Evolutionary conservation across 371 early-diverging fungal species (phyloP).

Genomic region (Lichtheimia hyalospora): DNA sequence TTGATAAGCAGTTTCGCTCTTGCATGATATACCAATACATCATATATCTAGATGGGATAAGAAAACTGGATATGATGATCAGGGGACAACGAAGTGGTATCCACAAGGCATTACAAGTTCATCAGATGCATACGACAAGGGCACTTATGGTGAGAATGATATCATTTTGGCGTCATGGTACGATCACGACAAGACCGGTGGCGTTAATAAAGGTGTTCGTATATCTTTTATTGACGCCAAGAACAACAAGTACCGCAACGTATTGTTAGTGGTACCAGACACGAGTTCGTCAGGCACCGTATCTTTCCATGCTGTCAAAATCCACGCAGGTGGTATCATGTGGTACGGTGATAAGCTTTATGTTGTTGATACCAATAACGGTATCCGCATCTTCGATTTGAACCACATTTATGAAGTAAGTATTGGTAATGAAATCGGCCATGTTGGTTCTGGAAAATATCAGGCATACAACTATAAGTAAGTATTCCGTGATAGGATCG

Average conservation of each 20-base stretch:
- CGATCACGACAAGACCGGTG: not conserved
- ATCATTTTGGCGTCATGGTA: slow-evolving; percentile 12
- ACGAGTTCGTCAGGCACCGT: not conserved
- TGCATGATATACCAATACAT: not conserved
- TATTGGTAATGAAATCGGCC: slow-evolving; percentile 6
- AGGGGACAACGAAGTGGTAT: slow-evolving; percentile 8
- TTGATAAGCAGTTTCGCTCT: too few relatives aligned
- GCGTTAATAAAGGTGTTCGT: slow-evolving; percentile 10
- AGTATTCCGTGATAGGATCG: not conserved
- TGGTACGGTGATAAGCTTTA: slow-evolving; percentile 11
- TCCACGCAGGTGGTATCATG: slow-evolving; percentile 13
- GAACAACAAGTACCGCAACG: slow-evolving; percentile 6
- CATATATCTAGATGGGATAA: slow-evolving; percentile 6
- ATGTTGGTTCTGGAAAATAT: slow-evolving; percentile 7
- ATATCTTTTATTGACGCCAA: slow-evolving; percentile 10
- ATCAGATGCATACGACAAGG: slow-evolving; percentile 10
- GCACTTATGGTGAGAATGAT: slow-evolving; percentile 7
- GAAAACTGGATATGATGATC: slow-evolving; percentile 5
- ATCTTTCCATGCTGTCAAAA: slow-evolving; percentile 7
- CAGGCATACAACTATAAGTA: slow-evolving; percentile 11
- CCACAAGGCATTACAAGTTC: slow-evolving; percentile 13
- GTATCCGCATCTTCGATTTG: slow-evolving; percentile 12
- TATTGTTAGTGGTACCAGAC: slow-evolving; percentile 7
- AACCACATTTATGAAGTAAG: slow-evolving; percentile 9
- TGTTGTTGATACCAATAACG: slow-evolving; percentile 8